Conservation (phyloP, 495 filamentous ascomycete species). For the Symbiotaphrina buchneri region DNA sequence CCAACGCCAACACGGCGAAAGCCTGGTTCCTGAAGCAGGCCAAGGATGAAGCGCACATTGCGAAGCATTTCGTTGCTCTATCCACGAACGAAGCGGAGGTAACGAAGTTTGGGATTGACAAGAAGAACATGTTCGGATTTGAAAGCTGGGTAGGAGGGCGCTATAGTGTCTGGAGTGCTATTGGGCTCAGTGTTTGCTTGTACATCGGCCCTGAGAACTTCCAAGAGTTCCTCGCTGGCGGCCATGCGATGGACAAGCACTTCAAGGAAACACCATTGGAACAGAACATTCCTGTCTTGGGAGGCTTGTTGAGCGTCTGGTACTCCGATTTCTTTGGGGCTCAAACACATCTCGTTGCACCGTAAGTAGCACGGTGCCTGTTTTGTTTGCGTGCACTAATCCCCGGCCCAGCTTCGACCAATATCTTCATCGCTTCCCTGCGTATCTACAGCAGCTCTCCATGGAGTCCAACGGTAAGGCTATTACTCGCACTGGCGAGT, state of each 20-base stretch:
- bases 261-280: slow-evolving; percentile 78
- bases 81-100: slow-evolving; percentile 93
- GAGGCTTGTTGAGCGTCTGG: slow-evolving; percentile 87
- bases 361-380: slow-evolving; percentile 30
- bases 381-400: background rate
- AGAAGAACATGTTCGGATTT: slow-evolving; percentile 98
- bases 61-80: slow-evolving; percentile 96
- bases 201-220: slow-evolving; percentile 97
- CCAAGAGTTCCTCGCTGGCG: slow-evolving; percentile 85
- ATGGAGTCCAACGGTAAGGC: slow-evolving; percentile 99
- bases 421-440: slow-evolving; percentile 96
- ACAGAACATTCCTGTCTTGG: slow-evolving; percentile 85
- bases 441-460: slow-evolving; percentile 94
- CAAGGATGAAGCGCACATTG: slow-evolving; percentile 52
- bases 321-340: slow-evolving; percentile 97
- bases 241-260: slow-evolving; percentile 96
- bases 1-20: slow-evolving; percentile 95
- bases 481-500: slow-evolving; percentile 71
- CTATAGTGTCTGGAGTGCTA: slow-evolving; percentile 97
- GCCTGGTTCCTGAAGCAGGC: slow-evolving; percentile 81
- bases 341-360: slow-evolving; percentile 90
- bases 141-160: slow-evolving; percentile 95
- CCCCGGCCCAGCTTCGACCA: slow-evolving; percentile 54
- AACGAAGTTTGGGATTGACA: slow-evolving; percentile 93
- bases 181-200: slow-evolving; percentile 79